These are phyloP conservation scores for Chlamydomonas incerta DNA, from an alignment of 139 green algal species.

Conservation along the genomic window DNA sequence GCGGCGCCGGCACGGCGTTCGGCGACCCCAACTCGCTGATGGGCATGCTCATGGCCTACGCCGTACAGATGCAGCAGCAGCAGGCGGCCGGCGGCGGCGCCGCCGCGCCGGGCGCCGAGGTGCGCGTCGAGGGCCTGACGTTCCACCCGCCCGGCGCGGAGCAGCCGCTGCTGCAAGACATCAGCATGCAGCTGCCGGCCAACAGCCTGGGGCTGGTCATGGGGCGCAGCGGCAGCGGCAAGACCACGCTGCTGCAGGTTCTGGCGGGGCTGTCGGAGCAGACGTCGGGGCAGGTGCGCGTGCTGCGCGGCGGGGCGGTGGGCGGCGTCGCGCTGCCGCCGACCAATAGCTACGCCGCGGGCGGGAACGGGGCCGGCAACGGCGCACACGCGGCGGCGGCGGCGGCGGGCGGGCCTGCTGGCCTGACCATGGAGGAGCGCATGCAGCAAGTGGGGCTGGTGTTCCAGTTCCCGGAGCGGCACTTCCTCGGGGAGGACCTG, in stretches of 20 bases:
- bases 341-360: background rate
- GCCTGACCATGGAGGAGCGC: conserved; percentile 53
- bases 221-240: conserved; percentile 86
- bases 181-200: conserved; percentile 75
- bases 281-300: conserved; percentile 62
- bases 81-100: background rate
- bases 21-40: conserved; percentile 38
- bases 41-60: conserved; percentile 22
- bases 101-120: background rate
- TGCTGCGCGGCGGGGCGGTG: conserved; percentile 28
- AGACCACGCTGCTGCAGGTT: conserved; percentile 92
- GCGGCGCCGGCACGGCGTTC: background rate
- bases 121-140: conserved; percentile 45
- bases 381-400: background rate
- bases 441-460: conserved; percentile 85
- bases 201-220: conserved; percentile 87
- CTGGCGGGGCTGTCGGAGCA: conserved; percentile 75
- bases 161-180: conserved; percentile 70
- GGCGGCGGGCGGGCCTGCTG: background rate
- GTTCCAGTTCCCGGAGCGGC: conserved; percentile 97
- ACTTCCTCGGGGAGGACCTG: conserved; percentile 86
- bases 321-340: background rate
- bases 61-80: conserved; percentile 36
- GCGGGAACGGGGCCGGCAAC: background rate
- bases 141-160: conserved; percentile 74